These are phyloP conservation scores for Pichia norvegensis DNA, from an alignment of 1,139 yeast genomes.

Conservation along the genomic window DNA sequence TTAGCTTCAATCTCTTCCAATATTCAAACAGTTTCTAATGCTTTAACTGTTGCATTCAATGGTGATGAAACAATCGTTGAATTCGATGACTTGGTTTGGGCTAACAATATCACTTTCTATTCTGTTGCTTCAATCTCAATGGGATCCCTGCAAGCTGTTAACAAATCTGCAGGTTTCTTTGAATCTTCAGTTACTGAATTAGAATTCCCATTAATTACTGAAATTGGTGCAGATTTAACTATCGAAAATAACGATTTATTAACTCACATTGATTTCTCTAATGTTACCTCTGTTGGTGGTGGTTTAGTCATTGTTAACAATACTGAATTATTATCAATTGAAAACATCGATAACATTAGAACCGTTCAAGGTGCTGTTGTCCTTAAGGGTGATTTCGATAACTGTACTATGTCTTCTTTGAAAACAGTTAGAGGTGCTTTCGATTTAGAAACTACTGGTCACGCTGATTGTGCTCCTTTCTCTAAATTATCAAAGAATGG, in stretches of 20 bases:
- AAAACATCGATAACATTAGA: slow-evolving; percentile 66
- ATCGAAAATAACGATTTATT: slow-evolving; percentile 67
- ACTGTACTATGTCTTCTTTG: slow-evolving; percentile 68
- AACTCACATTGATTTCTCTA: slow-evolving; percentile 60
- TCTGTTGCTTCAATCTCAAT: slow-evolving; percentile 67
- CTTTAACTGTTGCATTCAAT: slow-evolving; percentile 76
- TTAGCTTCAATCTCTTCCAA: slow-evolving; percentile 65
- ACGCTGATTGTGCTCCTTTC: slow-evolving; percentile 75
- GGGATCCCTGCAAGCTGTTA: slow-evolving; percentile 59
- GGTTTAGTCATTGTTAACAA: slow-evolving; percentile 84
- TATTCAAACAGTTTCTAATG: slow-evolving; percentile 64
- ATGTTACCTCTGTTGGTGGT: slow-evolving; percentile 72
- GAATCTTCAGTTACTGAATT: slow-evolving; percentile 54
- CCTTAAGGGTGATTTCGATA: slow-evolving; percentile 70
- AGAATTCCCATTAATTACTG: slow-evolving; percentile 45
- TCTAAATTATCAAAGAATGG: slow-evolving; percentile 60
- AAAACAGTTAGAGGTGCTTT: slow-evolving; percentile 88
- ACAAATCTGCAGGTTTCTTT: slow-evolving; percentile 74
- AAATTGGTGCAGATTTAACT: slow-evolving; percentile 76
- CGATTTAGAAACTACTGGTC: slow-evolving; percentile 66
- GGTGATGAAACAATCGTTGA: slow-evolving; percentile 63
- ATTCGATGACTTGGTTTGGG: slow-evolving; percentile 68
- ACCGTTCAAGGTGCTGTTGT: slow-evolving; percentile 83
- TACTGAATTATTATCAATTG: slow-evolving; percentile 54
- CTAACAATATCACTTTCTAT: slow-evolving; percentile 79